phyloP scores from a whole-genome alignment of 2,329 filamentous ascomycete species.

The Parastagonospora nodorum region DNA sequence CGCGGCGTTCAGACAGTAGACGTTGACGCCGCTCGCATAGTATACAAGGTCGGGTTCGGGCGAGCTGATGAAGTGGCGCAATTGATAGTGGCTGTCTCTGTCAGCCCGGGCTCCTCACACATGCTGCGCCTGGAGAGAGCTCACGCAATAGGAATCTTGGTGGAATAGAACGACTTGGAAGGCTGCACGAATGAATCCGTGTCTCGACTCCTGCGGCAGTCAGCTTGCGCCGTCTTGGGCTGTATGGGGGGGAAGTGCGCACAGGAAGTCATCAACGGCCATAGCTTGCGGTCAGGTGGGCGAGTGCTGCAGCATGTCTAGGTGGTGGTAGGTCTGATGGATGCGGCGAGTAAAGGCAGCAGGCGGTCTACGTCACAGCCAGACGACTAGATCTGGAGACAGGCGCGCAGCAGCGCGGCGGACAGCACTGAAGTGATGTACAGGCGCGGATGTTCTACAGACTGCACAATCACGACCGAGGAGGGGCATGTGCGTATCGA shows the following conservation, averaged over 20 bases:
- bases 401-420: constrained; percentile 1
- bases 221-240: constrained; percentile 10
- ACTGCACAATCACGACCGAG: not conserved
- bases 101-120: constrained; percentile 12
- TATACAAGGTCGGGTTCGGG: constrained; percentile 79
- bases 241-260: constrained; percentile 4
- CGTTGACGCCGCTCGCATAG: constrained; percentile 76
- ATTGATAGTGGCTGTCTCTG: constrained; percentile 73
- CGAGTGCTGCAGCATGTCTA: constrained; percentile 34
- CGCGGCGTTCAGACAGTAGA: constrained; percentile 65
- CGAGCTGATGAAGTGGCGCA: constrained; percentile 87
- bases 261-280: constrained; percentile 48
- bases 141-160: constrained; percentile 56
- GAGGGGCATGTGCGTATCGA: not conserved
- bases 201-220: constrained; percentile 50
- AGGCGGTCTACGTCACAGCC: constrained; percentile 20
- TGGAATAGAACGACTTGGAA: constrained; percentile 53
- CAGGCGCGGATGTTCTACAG: not conserved
- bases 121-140: constrained; percentile 13
- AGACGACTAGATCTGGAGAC: not conserved
- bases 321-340: constrained; percentile 11
- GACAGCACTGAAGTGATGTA: not conserved
- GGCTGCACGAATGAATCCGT: constrained; percentile 52
- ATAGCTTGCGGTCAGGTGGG: constrained; percentile 37
- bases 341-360: constrained; percentile 7